Percentiles rank a stretch among this genome's conserved stretches.
These are phyloP conservation scores for Carnegiea gigantea DNA, from an alignment of 179 eudicot species.

Conservation along the genomic window DNA sequence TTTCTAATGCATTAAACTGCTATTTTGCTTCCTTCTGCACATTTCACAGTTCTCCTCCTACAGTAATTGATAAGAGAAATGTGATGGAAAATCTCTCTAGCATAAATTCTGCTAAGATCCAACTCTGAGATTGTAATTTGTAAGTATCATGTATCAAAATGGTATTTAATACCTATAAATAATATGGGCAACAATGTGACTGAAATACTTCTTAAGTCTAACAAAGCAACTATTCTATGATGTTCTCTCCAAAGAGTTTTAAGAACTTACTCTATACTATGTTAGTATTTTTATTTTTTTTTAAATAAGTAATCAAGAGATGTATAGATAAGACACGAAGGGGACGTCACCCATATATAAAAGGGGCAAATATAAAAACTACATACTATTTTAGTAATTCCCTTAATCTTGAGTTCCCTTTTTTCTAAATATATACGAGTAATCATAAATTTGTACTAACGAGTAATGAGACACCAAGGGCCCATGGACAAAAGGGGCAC, in stretches of 20 bases:
- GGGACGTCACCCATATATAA: too few relatives aligned
- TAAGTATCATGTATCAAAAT: neutral
- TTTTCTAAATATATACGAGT: too few relatives aligned
- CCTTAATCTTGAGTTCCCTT: neutral
- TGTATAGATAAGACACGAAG: too few relatives aligned
- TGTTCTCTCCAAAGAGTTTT: neutral
- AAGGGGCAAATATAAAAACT: neutral
- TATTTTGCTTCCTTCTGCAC: neutral
- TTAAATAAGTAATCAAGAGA: too few relatives aligned
- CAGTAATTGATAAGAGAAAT: neutral
- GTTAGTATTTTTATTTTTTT: too few relatives aligned
- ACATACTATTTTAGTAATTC: neutral
- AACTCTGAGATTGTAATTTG: neutral
- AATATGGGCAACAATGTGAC: neutral
- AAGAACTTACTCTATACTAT: neutral
- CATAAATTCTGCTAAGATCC: neutral
- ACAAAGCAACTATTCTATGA: neutral
- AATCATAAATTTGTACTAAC: too few relatives aligned
- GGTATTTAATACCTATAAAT: neutral
- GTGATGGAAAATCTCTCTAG: neutral
- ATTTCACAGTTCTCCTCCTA: neutral
- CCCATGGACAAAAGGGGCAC: too few relatives aligned
- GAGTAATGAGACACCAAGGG: too few relatives aligned
- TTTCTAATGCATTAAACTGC: neutral
- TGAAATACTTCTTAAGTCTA: neutral